Conservation (phyloP, 169 alveolate species). For the Eimeria falciformis region DNA sequence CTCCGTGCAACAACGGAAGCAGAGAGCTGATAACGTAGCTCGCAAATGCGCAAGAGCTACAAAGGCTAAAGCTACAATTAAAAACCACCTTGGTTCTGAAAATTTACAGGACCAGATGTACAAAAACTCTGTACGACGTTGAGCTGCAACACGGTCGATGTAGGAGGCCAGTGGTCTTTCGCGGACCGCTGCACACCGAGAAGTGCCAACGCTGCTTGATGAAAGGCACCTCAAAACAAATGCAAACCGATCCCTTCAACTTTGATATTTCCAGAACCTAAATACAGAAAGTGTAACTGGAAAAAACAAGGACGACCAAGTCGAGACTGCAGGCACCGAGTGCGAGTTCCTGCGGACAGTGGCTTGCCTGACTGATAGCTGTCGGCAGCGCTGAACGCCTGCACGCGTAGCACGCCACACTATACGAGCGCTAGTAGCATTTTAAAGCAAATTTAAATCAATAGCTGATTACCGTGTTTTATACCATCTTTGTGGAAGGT, state of each 20-base stretch:
- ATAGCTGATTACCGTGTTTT: too few species aligned
- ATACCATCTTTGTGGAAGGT: too few species aligned
- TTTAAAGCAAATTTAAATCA: too few species aligned
- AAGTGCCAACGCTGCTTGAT: neutral
- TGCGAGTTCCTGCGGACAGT: too few species aligned
- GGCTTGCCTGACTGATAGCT: conserved; percentile 58
- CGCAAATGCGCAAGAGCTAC: too few species aligned
- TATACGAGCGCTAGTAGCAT: neutral
- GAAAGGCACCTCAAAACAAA: neutral
- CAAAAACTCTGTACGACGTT: too few species aligned
- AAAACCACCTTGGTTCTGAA: too few species aligned
- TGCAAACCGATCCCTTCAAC: conserved; percentile 18
- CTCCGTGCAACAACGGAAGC: too few species aligned
- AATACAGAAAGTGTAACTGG: conserved; percentile 7
- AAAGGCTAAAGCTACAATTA: too few species aligned
- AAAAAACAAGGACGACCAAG: neutral
- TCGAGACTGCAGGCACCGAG: too few species aligned
- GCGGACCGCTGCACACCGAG: conserved; percentile 25
- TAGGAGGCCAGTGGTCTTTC: conserved; percentile 40
- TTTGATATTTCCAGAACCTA: neutral
- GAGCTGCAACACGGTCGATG: conserved; percentile 41
- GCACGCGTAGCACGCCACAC: neutral
- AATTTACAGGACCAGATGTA: too few species aligned
- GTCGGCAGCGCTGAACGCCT: conserved; percentile 60
- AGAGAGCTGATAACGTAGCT: too few species aligned